phyloP scores from a whole-genome alignment of 768 basidiomycete species.

The Leucosporidium yakuticum region DNA sequence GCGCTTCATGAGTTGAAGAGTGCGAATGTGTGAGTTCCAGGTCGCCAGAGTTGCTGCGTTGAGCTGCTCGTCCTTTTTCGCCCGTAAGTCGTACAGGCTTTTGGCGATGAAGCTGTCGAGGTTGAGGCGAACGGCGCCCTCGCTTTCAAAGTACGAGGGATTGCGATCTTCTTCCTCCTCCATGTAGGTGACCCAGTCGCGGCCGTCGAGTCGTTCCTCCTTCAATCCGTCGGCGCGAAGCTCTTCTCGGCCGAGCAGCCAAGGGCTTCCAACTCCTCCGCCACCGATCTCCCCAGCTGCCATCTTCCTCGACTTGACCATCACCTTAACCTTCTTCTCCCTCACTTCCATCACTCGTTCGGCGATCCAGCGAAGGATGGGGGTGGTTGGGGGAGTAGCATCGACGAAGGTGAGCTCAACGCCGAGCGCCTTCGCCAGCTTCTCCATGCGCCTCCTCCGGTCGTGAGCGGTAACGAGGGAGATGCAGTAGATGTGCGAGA shows the following conservation, averaged over 20 bases:
- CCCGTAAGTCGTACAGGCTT: slow-evolving; percentile 21
- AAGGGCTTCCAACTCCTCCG: background rate
- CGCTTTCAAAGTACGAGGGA: background rate
- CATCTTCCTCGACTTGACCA: slow-evolving; percentile 6
- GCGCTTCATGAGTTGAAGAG: slow-evolving; percentile 24
- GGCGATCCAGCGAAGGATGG: slow-evolving; percentile 37
- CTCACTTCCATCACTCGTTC: slow-evolving; percentile 33
- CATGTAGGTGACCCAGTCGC: slow-evolving; percentile 37
- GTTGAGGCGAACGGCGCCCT: slow-evolving; percentile 4
- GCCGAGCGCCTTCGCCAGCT: slow-evolving; percentile 36
- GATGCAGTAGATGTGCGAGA: slow-evolving; percentile 40
- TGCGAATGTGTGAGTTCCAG: slow-evolving; percentile 36
- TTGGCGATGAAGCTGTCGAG: slow-evolving; percentile 13
- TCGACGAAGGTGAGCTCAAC: slow-evolving; percentile 39
- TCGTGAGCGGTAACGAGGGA: slow-evolving; percentile 35
- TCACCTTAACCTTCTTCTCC: slow-evolving; percentile 2
- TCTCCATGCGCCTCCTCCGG: slow-evolving; percentile 34
- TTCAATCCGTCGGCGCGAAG: background rate
- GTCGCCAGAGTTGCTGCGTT: slow-evolving; percentile 32
- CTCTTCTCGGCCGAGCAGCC: slow-evolving; percentile 11
- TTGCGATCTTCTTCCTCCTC: slow-evolving; percentile 7
- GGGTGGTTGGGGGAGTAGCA: slow-evolving; percentile 29
- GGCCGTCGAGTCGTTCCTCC: background rate
- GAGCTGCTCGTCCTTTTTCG: slow-evolving; percentile 32
- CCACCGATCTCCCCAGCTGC: slow-evolving; percentile 12